phyloP scores from a whole-genome alignment of 257 asterid genomes.

The Forsythia viridissima region DNA sequence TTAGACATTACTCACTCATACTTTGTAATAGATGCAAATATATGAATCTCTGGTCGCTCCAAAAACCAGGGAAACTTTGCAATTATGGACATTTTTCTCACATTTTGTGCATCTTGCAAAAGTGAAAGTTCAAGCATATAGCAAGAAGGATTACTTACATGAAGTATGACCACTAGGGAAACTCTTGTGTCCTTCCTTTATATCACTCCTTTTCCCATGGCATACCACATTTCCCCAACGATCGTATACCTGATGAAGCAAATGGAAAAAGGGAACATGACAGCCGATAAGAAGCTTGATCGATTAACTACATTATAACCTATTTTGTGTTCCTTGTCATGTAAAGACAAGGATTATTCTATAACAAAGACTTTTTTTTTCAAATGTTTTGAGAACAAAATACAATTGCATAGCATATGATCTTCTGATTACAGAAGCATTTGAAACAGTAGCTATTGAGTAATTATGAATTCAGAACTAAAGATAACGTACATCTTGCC shows the following conservation, averaged over 20 bases:
- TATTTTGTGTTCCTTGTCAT: neutral
- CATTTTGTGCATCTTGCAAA: slow-evolving; percentile 1
- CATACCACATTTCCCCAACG: slow-evolving; percentile 67
- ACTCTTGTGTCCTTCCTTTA: slow-evolving; percentile 91
- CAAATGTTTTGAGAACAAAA: neutral
- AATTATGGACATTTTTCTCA: neutral
- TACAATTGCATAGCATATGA: neutral
- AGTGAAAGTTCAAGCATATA: neutral
- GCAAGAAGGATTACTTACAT: slow-evolving; percentile 40
- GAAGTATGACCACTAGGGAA: slow-evolving; percentile 94
- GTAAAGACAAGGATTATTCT: neutral
- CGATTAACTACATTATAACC: neutral
- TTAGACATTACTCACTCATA: neutral
- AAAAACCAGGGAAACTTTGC: neutral
- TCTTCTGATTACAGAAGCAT: neutral
- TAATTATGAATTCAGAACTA: neutral
- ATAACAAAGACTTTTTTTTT: neutral
- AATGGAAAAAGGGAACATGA: neutral
- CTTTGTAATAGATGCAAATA: too few relatives aligned
- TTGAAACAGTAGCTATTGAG: neutral
- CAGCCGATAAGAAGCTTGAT: neutral
- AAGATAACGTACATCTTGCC: slow-evolving; percentile 50
- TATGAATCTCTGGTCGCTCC: neutral
- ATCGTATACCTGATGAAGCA: slow-evolving; percentile 51
- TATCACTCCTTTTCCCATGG: slow-evolving; percentile 61